Evolutionary conservation across 2,329 filamentous ascomycete species (phyloP), one percentile per base, ranked within the genome.

Genomic region (Parasarocladium wereldwijsianum): DNA sequence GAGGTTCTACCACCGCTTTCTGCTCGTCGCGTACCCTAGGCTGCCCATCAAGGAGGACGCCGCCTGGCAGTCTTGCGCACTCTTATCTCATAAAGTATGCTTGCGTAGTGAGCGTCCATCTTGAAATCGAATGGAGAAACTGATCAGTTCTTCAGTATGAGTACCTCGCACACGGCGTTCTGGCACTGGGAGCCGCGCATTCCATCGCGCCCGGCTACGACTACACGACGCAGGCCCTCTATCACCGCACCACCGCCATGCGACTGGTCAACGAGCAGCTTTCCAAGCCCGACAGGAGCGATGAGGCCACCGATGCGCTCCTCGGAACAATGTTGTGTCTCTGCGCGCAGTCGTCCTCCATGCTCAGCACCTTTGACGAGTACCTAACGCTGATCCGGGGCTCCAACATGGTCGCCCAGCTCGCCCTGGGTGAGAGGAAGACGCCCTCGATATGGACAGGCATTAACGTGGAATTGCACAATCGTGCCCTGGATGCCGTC

Each of bases 1-100:
- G 43, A 49, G 57, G 6, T 62, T 64, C 37, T 65, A 64, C 35
- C 60, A 64, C 34, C 61, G 65, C 36, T 66, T 65, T 35, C 38
- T 66, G 9, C 46, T 57, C 1, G 42, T 51, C 2, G 61, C 60
- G 4, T 51, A 51, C 24, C 54, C 52, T 2, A 49, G 52, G 2
- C 32, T 56, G 7, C 54, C 54, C 5, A 34, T 57, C 1, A 36
- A 38, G 11, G 45, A 43, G 3, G 44, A 44, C 4, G 38, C 42
- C 5, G 35, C 54, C 0, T 57, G 54, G 53, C 42, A 37, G 26
- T 38, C 48, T 14, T 49, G 49, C 2, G 50, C 50, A 3, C 38
- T 44, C 17, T 44, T 57, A 33, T 50, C 50, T 5, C 49, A 57
- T 35, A 30, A 38, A 12, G 52, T 55, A 33, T 38, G 43, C 36